These are phyloP conservation scores for Paecilomyces formosus DNA, from an alignment of 2,329 filamentous ascomycete genomes.

Conservation along the genomic window DNA sequence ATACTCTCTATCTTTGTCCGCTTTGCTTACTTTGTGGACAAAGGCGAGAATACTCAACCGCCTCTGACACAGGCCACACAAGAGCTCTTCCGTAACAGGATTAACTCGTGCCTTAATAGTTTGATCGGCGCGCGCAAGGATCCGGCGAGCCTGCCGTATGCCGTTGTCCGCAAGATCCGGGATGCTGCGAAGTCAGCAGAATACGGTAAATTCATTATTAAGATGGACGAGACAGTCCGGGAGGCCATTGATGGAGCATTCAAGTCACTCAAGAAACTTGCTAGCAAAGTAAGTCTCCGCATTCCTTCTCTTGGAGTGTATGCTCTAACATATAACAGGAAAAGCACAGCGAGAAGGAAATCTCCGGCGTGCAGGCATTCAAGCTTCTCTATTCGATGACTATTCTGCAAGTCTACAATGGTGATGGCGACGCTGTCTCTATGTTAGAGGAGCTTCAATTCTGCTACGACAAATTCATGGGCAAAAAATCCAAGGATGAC, in stretches of 20 bases:
- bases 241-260: conserved; percentile 36
- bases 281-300: conserved; percentile 27
- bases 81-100: conserved; percentile 46
- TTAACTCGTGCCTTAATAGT: conserved; percentile 49
- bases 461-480: conserved; percentile 59
- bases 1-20: conserved; percentile 41
- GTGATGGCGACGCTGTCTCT: conserved; percentile 75
- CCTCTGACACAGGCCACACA: conserved; percentile 41
- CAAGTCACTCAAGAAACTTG: conserved; percentile 30
- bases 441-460: conserved; percentile 75
- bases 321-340: conserved; percentile 33
- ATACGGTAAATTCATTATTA: conserved; percentile 38
- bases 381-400: conserved; percentile 77
- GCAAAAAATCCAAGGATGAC: conserved; percentile 46
- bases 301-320: not conserved
- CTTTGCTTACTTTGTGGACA: conserved; percentile 43
- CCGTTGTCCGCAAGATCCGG: conserved; percentile 34
- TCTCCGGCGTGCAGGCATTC: conserved; percentile 52
- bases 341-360: conserved; percentile 42
- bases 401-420: conserved; percentile 82
- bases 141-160: conserved; percentile 29
- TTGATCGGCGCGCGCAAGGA: conserved; percentile 37
- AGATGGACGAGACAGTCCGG: conserved; percentile 38
- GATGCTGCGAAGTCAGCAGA: conserved; percentile 27
- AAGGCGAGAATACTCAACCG: conserved; percentile 26